These are phyloP conservation scores for Diaporthe longicolla DNA, from an alignment of 2,329 filamentous ascomycete species.

Conservation along the genomic window DNA sequence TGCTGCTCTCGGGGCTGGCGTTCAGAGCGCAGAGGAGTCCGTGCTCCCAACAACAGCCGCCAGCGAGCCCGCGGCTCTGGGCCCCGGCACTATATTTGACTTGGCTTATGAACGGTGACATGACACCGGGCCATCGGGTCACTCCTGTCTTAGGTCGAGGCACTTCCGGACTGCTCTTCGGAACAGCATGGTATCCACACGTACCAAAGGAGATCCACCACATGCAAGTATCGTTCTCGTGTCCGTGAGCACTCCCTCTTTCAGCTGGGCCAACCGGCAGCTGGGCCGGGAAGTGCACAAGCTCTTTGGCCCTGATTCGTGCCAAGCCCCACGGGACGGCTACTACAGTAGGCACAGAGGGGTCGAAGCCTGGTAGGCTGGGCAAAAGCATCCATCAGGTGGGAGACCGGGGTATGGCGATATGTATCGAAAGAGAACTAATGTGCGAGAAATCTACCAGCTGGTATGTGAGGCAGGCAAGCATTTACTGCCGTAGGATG, in stretches of 20 bases:
- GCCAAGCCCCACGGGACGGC: slow-evolving; percentile 26
- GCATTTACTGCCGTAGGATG: neutral
- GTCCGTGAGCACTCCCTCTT: slow-evolving; percentile 22
- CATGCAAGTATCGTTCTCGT: neutral
- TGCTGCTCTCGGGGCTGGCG: neutral
- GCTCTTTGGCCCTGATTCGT: slow-evolving; percentile 20
- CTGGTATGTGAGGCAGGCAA: neutral
- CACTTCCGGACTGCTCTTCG: slow-evolving; percentile 6
- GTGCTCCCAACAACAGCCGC: slow-evolving; percentile 30
- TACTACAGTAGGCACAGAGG: neutral
- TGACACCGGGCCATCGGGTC: slow-evolving; percentile 27
- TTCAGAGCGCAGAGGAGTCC: slow-evolving; percentile 23
- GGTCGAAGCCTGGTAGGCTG: slow-evolving; percentile 6
- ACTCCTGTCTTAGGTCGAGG: slow-evolving; percentile 34
- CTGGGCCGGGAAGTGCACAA: slow-evolving; percentile 24
- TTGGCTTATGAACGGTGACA: slow-evolving; percentile 10
- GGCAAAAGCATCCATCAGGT: neutral
- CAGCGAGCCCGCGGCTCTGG: slow-evolving; percentile 31
- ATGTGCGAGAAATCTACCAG: neutral
- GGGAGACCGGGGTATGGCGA: neutral
- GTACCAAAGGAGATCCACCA: neutral
- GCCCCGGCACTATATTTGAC: slow-evolving; percentile 33
- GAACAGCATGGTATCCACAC: slow-evolving; percentile 15
- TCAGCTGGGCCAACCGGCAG: slow-evolving; percentile 7
- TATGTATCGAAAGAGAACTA: neutral